Conservation (phyloP, 768 basidiomycete species). For the Xerocomellus amylosporus region DNA sequence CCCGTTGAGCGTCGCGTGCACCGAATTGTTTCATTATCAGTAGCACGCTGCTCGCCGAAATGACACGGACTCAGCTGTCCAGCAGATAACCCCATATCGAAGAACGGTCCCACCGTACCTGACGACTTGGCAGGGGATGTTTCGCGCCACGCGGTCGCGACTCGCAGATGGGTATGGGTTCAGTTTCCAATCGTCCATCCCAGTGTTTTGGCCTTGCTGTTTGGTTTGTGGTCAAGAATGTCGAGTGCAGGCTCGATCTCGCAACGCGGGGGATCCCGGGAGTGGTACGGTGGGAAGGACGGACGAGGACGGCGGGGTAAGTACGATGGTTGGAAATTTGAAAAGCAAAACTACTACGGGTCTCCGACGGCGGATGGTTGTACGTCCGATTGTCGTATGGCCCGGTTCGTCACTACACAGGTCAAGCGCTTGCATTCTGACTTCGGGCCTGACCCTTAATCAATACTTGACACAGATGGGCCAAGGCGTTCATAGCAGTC, state of each 20-base stretch:
- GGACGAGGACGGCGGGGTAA: not conserved
- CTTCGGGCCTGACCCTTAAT: not conserved
- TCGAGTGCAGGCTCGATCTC: not conserved
- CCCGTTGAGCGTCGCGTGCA: not conserved
- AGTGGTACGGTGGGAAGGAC: not conserved
- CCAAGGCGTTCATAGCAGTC: not conserved
- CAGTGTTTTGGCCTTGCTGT: not conserved
- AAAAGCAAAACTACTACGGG: not conserved
- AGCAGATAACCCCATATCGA: conserved; percentile 2
- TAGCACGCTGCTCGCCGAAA: not conserved
- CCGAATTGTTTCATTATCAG: not conserved
- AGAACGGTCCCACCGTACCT: not conserved
- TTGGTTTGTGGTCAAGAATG: not conserved
- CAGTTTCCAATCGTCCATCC: not conserved
- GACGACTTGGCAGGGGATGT: not conserved
- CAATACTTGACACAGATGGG: not conserved
- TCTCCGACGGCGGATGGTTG: not conserved
- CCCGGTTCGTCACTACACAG: not conserved
- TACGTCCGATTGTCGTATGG: not conserved
- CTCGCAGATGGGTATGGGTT: not conserved
- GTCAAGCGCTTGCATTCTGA: not conserved
- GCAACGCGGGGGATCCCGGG: too few relatives aligned
- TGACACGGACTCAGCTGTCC: not conserved
- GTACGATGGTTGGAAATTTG: too few relatives aligned
- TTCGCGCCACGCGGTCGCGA: not conserved